Base-by-base conservation (phyloP, 495 filamentous ascomycete genomes). In the Pseudevernia furfuracea region DNA sequence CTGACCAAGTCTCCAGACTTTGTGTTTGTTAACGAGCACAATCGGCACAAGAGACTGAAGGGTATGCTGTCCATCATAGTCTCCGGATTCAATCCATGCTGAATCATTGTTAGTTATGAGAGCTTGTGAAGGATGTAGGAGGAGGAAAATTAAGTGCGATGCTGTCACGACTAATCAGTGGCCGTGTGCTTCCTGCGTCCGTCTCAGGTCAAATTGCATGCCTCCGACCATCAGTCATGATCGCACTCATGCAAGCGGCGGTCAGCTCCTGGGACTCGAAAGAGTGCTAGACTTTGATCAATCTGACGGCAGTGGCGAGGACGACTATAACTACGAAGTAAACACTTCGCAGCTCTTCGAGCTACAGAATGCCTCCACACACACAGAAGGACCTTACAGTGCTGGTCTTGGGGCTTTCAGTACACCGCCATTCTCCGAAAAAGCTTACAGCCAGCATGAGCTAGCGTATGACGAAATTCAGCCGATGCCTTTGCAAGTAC, bases 11-110 rank as follows among this genome's bases (percentile, higher is more conserved):
- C 23, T 7, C 32, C 67, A 97, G 92, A 96, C 72, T 98, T 96
- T 89, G 94, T 99, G 56, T 99, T 99, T 71, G 94, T 99, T 59
- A 95, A 99, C 74, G 94, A 99, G 76, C 93, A 99, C 74, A 99
- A 97, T 76, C 86, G 94, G 53, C 94, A 99, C 77, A 97, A 97
- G 78, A 83, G 94, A 67, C 78, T 97, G 61, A 99, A 99, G 80
- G 92, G 92, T 96, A 84, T 65, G 77, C 43, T 59, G 66, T 37
- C 58, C 39, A 15, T 17, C 5, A 65, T 28, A 52, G 25, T 43
- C 7, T 25, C 8, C 37, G 49, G 25, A 21, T 58, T 48, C n/a
- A 28, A 36, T 23, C 0, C 7, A 36, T 30, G 68, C 55, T 62
- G 53, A 61, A 30, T 39, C 19, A 58, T 68, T 46, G 8, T n/a